Evolutionary conservation across 2,329 filamentous ascomycete genomes (phyloP).

Genomic region (Epichloe glyceriae): DNA sequence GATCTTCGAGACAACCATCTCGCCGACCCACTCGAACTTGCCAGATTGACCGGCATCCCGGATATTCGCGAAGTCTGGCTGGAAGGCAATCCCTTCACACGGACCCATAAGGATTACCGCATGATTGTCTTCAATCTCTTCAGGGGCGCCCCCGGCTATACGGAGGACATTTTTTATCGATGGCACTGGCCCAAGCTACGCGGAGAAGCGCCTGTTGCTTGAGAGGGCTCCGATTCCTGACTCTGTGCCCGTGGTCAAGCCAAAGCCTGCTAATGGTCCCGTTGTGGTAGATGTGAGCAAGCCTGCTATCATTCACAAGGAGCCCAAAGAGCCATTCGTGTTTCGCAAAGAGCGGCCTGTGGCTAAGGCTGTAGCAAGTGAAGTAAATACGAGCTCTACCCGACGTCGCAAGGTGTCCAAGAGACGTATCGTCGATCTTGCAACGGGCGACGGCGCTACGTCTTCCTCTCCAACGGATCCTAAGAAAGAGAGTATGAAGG

Average conservation of each 20-base stretch:
- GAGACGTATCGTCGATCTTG: conserved; percentile 51
- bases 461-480: conserved; percentile 16
- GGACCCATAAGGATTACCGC: conserved; percentile 73
- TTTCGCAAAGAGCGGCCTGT: conserved; percentile 47
- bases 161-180: conserved; percentile 83
- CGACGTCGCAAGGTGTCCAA: conserved; percentile 48
- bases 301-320: conserved; percentile 44
- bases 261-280: conserved; percentile 47
- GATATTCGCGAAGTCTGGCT: conserved; percentile 91
- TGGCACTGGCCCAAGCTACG: conserved; percentile 66
- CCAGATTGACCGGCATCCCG: conserved; percentile 77
- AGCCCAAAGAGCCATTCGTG: conserved; percentile 34
- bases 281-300: conserved; percentile 57
- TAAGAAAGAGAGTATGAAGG: conserved; percentile 9
- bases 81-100: conserved; percentile 80
- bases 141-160: conserved; percentile 76
- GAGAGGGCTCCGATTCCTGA: conserved; percentile 68
- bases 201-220: conserved; percentile 71
- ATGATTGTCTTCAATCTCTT: conserved; percentile 94
- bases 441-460: conserved; percentile 33
- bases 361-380: conserved; percentile 41
- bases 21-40: conserved; percentile 82
- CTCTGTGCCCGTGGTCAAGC: conserved; percentile 65
- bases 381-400: conserved; percentile 44
- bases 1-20: conserved; percentile 85